Percentiles rank a stretch among this genome's conserved stretches.
These are phyloP conservation scores for Sclerotinia sclerotiorum DNA, from an alignment of 2,329 filamentous ascomycete genomes.

Conservation along the genomic window DNA sequence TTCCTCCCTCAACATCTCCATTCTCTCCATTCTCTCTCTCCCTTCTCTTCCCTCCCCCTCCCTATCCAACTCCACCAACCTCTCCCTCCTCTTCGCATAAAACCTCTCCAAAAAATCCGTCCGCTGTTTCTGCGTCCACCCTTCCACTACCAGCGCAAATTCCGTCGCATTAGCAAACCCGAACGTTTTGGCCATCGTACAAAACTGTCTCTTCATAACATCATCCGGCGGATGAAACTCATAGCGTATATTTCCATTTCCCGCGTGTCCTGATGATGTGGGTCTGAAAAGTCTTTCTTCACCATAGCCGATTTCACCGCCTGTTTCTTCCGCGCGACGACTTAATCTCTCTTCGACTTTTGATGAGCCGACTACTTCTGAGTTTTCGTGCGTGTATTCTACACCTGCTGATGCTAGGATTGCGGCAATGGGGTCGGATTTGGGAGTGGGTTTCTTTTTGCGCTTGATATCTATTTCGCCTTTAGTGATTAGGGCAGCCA, in stretches of 20 bases:
- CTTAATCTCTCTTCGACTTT: conserved; percentile 86
- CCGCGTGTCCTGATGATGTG: conserved; percentile 37
- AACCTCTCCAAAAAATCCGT: conserved; percentile 77
- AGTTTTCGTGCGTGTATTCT: conserved; percentile 94
- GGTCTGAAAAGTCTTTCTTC: conserved; percentile 59
- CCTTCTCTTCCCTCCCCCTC: neutral
- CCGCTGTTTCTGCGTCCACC: conserved; percentile 82
- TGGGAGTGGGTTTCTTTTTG: conserved; percentile 44
- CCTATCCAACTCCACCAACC: conserved; percentile 26
- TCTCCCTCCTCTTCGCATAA: conserved; percentile 60
- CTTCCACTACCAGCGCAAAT: conserved; percentile 88
- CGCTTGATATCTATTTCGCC: conserved; percentile 46
- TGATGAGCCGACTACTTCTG: conserved; percentile 89
- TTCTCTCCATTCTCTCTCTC: neutral
- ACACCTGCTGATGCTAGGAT: conserved; percentile 88
- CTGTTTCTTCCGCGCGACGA: conserved; percentile 57
- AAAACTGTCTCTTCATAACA: conserved; percentile 81
- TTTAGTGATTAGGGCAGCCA: conserved; percentile 60
- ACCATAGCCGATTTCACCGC: conserved; percentile 48
- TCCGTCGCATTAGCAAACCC: conserved; percentile 75
- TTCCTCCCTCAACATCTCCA: neutral
- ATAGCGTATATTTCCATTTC: conserved; percentile 34
- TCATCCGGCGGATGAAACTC: conserved; percentile 64
- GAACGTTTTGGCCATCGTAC: conserved; percentile 79
- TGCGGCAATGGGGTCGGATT: conserved; percentile 76